Base-by-base conservation (phyloP, 192 early-diverging fungal genomes). In the Gaertneriomyces semiglobifer region DNA sequence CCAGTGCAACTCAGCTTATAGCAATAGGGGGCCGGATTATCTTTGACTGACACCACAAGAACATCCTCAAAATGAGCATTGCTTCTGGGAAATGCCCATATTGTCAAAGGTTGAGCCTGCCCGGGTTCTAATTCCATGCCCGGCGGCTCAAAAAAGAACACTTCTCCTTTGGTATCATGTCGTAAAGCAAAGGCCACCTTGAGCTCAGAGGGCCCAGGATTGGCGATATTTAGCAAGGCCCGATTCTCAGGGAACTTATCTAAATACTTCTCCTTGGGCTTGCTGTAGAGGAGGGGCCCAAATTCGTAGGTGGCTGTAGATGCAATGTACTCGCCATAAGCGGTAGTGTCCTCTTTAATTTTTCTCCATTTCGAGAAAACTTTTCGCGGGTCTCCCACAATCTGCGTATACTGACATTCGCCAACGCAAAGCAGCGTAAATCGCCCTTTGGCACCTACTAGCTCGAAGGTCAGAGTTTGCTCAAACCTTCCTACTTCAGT, bases 11-110 rank as follows among this genome's bases (percentile, higher is more conserved):
- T 70, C 41, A 87, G 44, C 54, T 81, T 87, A 70, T 64, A 84
- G 4, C n/a, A 60, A 53, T 81, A 77, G 6, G 85, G 85, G 68
- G 86, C 84, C 9, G 85, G 85, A 66, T 87, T 87, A 65, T 87
- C 85, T 66, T 84, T 87, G n/a, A 87, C 72, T 58, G 80, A 84
- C 16, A 82, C 44, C 38, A 87, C 65, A 5, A 87, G 45, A 4
- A 63, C 65, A 58, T 87, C 85, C 58, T 87, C 85, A 56, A 80
- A 77, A 46, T 68, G 58, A 41, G 64, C 79, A 5, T 68, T 60
- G 5, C 60, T 62, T 33, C 75, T 50, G 25, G 85, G 85, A 74
- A 82, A 85, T 4, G 85, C 85, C 77, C 83, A 81, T 4, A 87
- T 20, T 6, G 47, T 53, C 6, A 87, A 52, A 11, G 33, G 9